Base-by-base conservation (phyloP, 192 early-diverging fungal species). In the Allomyces arbusculus region DNA sequence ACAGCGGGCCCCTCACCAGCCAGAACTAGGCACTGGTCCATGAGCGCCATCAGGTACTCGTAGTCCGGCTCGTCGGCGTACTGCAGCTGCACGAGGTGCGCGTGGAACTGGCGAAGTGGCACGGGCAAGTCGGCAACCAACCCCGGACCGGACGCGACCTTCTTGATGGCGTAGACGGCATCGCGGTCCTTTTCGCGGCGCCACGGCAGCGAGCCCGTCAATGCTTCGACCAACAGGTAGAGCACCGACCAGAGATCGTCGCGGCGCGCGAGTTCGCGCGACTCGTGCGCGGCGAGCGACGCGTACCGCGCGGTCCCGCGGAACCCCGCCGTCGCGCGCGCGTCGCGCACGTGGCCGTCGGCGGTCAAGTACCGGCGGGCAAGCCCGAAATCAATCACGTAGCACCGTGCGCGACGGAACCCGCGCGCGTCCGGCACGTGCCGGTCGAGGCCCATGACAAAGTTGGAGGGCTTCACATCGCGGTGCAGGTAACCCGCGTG, bases 221-320 rank as follows among this genome's bases (percentile, higher is more conserved):
- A 50, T 63, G 78, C 79, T 68, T 83, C 81, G 23, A 81, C 72
- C 7, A 80, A 22, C 10, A 79, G 25, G 67, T 83, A 83, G 62
- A 83, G 78, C 10, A 81, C 68, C 1, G 78, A 77, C 81, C 79
- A 82, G 19, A 83, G 66, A 68, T 83, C 81, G 66, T 83, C 81
- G 10, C 74, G 80, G 5, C 80, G 72, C n/a, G 78, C 73, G 10
- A 83, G 64, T 16, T 83, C 81, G 71, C 73, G 24, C 16, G 44
- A 40, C 25, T 70, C 62, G 61, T 71, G 70, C 28, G 44, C 24
- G 44, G 23, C 28, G 11, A 44, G 7, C 33, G 33, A 40, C 5
- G 81, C 81, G 68, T 83, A 83, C 2, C 76, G 66, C 20, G 81
- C 75, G 5, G 81, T 83, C 8, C 81, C 81, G 22, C 80, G 68